These are phyloP conservation scores for Mortierella claussenii DNA, from an alignment of 192 early-diverging fungal genomes.

Conservation along the genomic window DNA sequence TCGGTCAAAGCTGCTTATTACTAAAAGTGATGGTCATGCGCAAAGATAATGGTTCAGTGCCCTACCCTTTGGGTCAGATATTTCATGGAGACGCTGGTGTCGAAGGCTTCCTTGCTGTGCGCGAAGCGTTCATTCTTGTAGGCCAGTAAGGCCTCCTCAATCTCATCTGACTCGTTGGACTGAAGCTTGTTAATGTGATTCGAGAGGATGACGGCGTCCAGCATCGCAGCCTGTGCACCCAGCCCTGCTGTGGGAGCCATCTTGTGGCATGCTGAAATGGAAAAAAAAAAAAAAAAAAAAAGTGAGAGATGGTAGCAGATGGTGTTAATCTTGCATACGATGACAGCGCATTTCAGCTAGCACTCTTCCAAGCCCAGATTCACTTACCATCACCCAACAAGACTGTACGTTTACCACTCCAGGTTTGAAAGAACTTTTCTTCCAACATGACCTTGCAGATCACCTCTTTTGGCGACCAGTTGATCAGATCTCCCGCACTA, in stretches of 20 bases:
- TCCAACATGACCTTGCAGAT: not conserved
- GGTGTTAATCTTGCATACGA: not conserved
- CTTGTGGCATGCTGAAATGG: not conserved
- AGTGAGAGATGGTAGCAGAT: not conserved
- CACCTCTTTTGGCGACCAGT: not conserved
- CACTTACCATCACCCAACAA: slow-evolving; percentile 4
- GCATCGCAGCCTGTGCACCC: not conserved
- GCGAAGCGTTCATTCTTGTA: not conserved
- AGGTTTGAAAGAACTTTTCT: not conserved
- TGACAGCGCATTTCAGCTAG: not conserved
- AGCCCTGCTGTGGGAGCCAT: not conserved
- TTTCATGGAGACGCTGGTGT: not conserved
- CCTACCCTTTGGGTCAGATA: no score
- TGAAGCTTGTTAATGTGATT: not conserved
- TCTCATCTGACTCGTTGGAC: not conserved
- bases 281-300: not conserved
- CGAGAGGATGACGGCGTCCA: not conserved
- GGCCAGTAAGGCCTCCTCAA: not conserved
- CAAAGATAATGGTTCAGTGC: not conserved
- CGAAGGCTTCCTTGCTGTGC: not conserved
- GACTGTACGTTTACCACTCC: not conserved
- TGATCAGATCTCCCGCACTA: slow-evolving; percentile 1
- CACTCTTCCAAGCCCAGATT: not conserved
- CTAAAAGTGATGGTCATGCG: not conserved
- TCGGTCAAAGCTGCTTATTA: not conserved